A percentile compares a stretch with the other conserved stretches of the same genome.
phyloP scores from a whole-genome alignment of 176 grass and related monocot genomes.

The Neostapfia colusana region DNA sequence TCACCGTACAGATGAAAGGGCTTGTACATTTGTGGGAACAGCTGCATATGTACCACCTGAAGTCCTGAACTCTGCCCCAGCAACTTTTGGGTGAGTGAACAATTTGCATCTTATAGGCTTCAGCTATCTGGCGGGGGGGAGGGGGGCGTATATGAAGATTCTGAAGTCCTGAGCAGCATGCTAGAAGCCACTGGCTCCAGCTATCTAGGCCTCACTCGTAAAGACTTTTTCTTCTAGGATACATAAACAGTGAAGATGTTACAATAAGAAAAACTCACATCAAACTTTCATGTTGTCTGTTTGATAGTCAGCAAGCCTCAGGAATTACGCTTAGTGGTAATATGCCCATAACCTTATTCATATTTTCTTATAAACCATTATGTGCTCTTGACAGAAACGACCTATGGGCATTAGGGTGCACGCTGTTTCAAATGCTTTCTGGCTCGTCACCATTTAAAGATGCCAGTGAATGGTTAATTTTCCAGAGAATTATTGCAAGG shows the following conservation, averaged over 20 bases:
- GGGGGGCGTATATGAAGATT: too few relatives aligned
- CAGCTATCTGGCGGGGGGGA: too few relatives aligned
- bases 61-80: slow-evolving; percentile 90
- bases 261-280: neutral
- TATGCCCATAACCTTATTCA: neutral
- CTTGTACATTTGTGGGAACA: slow-evolving; percentile 96
- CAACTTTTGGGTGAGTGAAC: slow-evolving; percentile 82
- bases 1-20: slow-evolving; percentile 69
- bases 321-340: slow-evolving; percentile 4
- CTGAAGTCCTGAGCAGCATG: too few relatives aligned
- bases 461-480: slow-evolving; percentile 94
- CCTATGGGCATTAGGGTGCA: slow-evolving; percentile 96
- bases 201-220: neutral
- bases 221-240: neutral
- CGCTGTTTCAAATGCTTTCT: slow-evolving; percentile 94
- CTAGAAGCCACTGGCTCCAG: too few relatives aligned
- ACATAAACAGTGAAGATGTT: neutral
- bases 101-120: slow-evolving; percentile 11
- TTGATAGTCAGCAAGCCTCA: neutral
- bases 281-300: neutral
- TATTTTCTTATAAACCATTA: slow-evolving; percentile 15
- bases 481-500: slow-evolving; percentile 89
- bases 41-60: slow-evolving; percentile 96
- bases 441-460: slow-evolving; percentile 97
- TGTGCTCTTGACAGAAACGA: slow-evolving; percentile 74